Evolutionary conservation across 768 basidiomycete genomes (phyloP).

Genomic region (Phlebiopsis flavidoalba): DNA sequence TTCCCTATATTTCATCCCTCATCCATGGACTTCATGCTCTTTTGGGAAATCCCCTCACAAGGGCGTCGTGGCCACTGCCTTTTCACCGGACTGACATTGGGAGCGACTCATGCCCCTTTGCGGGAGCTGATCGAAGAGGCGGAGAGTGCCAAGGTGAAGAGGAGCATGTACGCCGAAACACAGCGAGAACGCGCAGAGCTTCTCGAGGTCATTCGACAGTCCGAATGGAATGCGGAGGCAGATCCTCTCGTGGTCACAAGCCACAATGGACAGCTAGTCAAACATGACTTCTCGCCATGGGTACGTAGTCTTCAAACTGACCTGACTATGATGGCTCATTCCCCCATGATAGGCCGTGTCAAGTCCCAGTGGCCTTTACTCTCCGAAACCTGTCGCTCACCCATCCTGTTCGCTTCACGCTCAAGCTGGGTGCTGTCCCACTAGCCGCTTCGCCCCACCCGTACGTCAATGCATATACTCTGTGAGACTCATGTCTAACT

Average conservation of each 20-base stretch:
- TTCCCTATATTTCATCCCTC: conserved; percentile 81
- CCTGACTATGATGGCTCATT: neutral
- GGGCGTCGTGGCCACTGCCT: conserved; percentile 57
- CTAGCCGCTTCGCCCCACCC: conserved; percentile 19
- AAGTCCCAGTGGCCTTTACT: conserved; percentile 46
- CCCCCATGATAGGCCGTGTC: conserved; percentile 42
- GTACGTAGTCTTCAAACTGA: conserved; percentile 39
- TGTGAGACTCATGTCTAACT: neutral
- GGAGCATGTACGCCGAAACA: conserved; percentile 92
- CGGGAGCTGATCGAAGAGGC: conserved; percentile 54
- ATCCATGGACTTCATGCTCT: conserved; percentile 66
- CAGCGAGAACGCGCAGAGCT: conserved; percentile 65
- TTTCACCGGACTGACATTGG: conserved; percentile 54
- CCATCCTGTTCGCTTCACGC: conserved; percentile 49
- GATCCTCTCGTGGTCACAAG: conserved; percentile 60
- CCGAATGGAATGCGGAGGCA: conserved; percentile 77
- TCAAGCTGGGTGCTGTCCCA: conserved; percentile 30
- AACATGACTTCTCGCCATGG: conserved; percentile 67
- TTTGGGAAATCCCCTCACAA: conserved; percentile 67
- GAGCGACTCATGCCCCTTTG: conserved; percentile 65
- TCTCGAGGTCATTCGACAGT: conserved; percentile 57
- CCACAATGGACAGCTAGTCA: conserved; percentile 35
- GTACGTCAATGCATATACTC: neutral
- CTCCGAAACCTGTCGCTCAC: conserved; percentile 73
- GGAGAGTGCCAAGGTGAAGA: conserved; percentile 59